phyloP scores from a whole-genome alignment of 345 rosid genomes.

The Brassica carinata region DNA sequence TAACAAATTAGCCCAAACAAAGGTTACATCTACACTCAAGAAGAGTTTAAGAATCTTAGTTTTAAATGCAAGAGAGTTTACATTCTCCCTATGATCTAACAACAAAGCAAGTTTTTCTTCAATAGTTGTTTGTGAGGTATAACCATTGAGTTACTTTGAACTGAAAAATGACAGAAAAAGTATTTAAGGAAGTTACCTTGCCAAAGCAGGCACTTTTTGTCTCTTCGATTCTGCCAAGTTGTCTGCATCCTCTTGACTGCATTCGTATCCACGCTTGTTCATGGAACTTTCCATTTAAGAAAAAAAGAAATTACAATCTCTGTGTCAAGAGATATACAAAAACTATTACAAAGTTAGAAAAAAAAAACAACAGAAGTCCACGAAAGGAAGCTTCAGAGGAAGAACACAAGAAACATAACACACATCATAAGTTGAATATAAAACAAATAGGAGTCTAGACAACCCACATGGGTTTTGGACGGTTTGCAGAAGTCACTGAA shows the following conservation, averaged over 20 bases:
- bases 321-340: conserved; percentile 19
- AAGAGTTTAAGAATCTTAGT: conserved; percentile 16
- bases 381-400: conserved; percentile 47
- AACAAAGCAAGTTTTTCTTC: conserved; percentile 11
- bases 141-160: conserved; percentile 17
- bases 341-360: no score
- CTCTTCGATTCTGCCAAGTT: conserved; percentile 62
- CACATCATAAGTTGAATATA: conserved; percentile 24
- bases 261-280: conserved; percentile 63
- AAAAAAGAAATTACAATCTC: conserved; percentile 30
- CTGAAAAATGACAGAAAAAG: conserved; percentile 1
- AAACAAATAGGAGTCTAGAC: conserved; percentile 34
- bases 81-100: conserved; percentile 6
- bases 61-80: not conserved
- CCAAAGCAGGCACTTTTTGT: conserved; percentile 79
- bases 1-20: not conserved
- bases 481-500: conserved; percentile 44
- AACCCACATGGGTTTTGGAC: conserved; percentile 44
- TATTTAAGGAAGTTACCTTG: conserved; percentile 54
- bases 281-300: conserved; percentile 65
- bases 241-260: conserved; percentile 53
- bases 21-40: not conserved
- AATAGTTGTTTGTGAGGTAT: conserved; percentile 2
- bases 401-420: conserved; percentile 36
- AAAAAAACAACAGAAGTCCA: conserved; percentile 30